These are phyloP conservation scores for Populus hybrid DNA, from an alignment of 441 rosid species.

Conservation along the genomic window DNA sequence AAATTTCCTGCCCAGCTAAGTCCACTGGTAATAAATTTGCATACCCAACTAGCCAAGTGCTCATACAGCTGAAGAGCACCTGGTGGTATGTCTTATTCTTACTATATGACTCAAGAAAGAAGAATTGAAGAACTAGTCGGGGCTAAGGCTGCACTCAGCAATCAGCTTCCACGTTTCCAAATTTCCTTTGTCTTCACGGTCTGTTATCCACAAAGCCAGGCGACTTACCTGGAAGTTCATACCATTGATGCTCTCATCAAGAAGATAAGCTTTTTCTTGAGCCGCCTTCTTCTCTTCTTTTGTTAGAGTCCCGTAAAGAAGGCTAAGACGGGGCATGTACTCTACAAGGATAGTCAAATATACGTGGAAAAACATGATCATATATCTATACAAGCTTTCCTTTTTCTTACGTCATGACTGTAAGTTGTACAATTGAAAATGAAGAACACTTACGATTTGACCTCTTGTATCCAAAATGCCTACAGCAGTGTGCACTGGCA, in stretches of 20 bases:
- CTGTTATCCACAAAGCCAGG: constrained; percentile 66
- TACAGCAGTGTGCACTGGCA: constrained; percentile 49
- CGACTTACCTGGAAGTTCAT: constrained; percentile 57
- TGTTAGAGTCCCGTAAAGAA: constrained; percentile 62
- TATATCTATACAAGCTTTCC: neutral
- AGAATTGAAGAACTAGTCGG: constrained; percentile 14
- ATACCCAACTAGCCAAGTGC: constrained; percentile 18
- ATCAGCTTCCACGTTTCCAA: constrained; percentile 77
- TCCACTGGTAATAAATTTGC: neutral
- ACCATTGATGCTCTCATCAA: constrained; percentile 49
- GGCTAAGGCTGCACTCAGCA: constrained; percentile 44
- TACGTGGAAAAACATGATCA: neutral
- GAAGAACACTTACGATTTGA: constrained; percentile 45
- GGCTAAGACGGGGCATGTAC: constrained; percentile 90
- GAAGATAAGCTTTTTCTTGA: constrained; percentile 48
- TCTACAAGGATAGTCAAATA: constrained; percentile 35
- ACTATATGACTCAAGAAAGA: neutral
- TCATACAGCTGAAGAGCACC: neutral
- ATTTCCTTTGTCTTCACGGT: constrained; percentile 49
- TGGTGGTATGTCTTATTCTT: neutral
- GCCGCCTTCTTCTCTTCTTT: constrained; percentile 76
- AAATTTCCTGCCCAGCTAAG: neutral
- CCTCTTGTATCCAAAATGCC: constrained; percentile 51
- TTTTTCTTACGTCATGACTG: neutral
- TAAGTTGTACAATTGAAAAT: neutral